Percentiles rank a stretch among this genome's conserved stretches.
These are phyloP conservation scores for Fusarium aywerte DNA, from an alignment of 2,329 filamentous ascomycete genomes.

Conservation along the genomic window DNA sequence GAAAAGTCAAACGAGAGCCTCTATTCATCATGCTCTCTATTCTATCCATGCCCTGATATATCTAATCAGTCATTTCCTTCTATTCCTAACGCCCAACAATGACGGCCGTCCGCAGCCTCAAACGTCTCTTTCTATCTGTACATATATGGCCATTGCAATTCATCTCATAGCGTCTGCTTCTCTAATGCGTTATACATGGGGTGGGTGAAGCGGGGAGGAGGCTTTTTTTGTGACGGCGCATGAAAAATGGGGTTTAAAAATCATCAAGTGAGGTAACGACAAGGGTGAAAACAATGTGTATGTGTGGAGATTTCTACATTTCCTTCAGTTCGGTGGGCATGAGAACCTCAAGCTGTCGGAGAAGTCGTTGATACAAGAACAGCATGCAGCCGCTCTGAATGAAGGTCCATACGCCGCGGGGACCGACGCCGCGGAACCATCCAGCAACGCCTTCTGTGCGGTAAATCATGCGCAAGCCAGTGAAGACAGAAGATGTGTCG, in stretches of 20 bases:
- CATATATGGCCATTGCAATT: constrained; percentile 43
- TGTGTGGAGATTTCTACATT: constrained; percentile 41
- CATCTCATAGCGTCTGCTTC: constrained; percentile 30
- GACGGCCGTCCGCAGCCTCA: constrained; percentile 36
- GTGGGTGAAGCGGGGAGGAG: constrained; percentile 12
- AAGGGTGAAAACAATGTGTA: constrained; percentile 29
- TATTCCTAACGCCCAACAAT: constrained; percentile 50
- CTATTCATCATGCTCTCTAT: constrained; percentile 43
- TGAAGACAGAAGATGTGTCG: constrained; percentile 89
- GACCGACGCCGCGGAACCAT: constrained; percentile 95
- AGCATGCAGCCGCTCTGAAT: constrained; percentile 97
- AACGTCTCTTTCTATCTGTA: constrained; percentile 43
- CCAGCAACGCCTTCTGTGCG: constrained; percentile 86
- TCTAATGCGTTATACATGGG: constrained; percentile 31
- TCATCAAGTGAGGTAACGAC: constrained; percentile 34
- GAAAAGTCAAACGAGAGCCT: constrained; percentile 39
- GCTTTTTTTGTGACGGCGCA: constrained; percentile 18
- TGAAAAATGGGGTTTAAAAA: constrained; percentile 23
- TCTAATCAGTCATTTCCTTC: constrained; percentile 39
- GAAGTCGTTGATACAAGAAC: constrained; percentile 89
- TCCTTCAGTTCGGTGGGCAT: constrained; percentile 48
- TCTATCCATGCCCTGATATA: constrained; percentile 44
- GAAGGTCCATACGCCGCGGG: constrained; percentile 94
- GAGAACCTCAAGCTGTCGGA: constrained; percentile 76
- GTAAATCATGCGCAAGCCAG: constrained; percentile 88